These are phyloP conservation scores for Dryas alaskensis DNA, from an alignment of 306 rosid species.

Conservation along the genomic window DNA sequence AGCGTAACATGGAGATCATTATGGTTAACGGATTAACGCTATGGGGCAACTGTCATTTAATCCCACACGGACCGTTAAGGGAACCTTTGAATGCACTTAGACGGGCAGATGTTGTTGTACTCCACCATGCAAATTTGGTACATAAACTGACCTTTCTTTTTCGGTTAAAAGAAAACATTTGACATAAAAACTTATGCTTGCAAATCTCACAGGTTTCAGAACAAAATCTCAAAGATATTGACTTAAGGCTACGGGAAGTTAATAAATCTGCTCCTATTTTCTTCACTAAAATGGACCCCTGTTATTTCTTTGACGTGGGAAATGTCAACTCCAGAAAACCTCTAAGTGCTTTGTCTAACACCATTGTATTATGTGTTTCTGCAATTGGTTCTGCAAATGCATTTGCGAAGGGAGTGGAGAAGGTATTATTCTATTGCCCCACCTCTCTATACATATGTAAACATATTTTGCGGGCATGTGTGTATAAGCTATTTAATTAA, in stretches of 20 bases:
- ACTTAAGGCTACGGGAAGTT: slow-evolving; percentile 35
- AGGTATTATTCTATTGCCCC: slow-evolving; percentile 46
- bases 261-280: slow-evolving; percentile 54
- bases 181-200: slow-evolving; percentile 24
- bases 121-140: slow-evolving; percentile 89
- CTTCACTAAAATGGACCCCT: slow-evolving; percentile 76
- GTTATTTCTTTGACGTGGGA: slow-evolving; percentile 57
- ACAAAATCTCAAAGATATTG: slow-evolving; percentile 48
- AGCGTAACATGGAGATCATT: slow-evolving; percentile 76
- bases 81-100: slow-evolving; percentile 69
- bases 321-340: slow-evolving; percentile 39
- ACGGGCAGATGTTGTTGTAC: slow-evolving; percentile 66
- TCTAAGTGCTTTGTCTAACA: slow-evolving; percentile 42
- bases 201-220: slow-evolving; percentile 58
- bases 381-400: slow-evolving; percentile 86
- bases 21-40: slow-evolving; percentile 81
- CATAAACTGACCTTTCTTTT: not conserved
- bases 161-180: not conserved
- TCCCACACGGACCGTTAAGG: slow-evolving; percentile 92
- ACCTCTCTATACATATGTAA: not conserved
- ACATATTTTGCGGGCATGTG: not conserved
- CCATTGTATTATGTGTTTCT: slow-evolving; percentile 61
- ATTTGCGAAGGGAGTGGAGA: slow-evolving; percentile 61
- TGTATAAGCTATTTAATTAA: not conserved
- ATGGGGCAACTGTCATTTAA: slow-evolving; percentile 64